Evolutionary conservation across 164 flowering plant species (phyloP), one percentile per base, ranked within the genome.

Genomic region (Stephania cephalantha): DNA sequence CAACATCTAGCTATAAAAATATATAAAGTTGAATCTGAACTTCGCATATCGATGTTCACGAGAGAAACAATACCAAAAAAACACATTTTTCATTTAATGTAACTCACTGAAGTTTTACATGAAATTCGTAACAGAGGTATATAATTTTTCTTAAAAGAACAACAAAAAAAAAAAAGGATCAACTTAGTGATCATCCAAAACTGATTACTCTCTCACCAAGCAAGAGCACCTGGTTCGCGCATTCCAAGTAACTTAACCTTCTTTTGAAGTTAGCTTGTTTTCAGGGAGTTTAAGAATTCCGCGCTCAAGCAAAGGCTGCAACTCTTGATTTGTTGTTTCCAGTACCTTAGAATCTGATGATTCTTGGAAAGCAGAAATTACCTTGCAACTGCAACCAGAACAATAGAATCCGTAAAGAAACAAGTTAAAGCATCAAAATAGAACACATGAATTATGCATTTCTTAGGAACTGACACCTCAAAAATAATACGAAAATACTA

Each of bases 321-420:
- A 72, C 78, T 93, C 92, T 30, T 75, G 50, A 55, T 78, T 81
- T 1, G 86, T 90, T 79, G 90, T 45, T 25, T 86, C 78, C 50
- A 70, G 79, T 48, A 90, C 84, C 7, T 70, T 71, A 1, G 85
- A 52, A 71, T 91, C 84, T 6, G 91, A 83, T 35, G 95, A 86
- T 75, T 91, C 97, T 85, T 87, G 58, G 77, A 81, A 95, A 18
- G 96, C 97, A 71, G 75, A 69, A 42, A 95, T 79, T 31, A 95
- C 90, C 89, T 90, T 95, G 29, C 83, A 71, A 81, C 98, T 95
- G 90, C 77, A 84, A 64, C 17, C 30, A 72, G 63, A 74, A 18
- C 65, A 80, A 76, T 42, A 50, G 15, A 45, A 63, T 1, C 46
- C 42, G 35, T 22, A 64, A 76, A 18, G 10, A 78, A 44, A 48